Conservation (phyloP, 1,284 basidiomycete species). For the Fereydounia khargensis region DNA sequence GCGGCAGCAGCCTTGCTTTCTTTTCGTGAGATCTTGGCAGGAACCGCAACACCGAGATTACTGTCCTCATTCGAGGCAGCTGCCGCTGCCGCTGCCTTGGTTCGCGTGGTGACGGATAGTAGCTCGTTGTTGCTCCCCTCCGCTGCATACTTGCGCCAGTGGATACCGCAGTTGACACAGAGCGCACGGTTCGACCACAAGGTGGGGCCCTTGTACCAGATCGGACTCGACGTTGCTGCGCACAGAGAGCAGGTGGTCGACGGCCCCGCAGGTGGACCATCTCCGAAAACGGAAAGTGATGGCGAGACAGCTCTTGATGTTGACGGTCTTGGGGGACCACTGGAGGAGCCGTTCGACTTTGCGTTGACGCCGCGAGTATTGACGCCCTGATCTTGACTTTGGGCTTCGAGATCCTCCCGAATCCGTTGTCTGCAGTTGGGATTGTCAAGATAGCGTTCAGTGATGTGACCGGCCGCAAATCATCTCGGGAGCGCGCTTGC, state of each 20-base stretch:
- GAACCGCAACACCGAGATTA: constrained; percentile 48
- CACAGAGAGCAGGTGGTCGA: constrained; percentile 45
- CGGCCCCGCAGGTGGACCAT: constrained; percentile 13
- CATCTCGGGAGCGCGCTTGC: too few relatives aligned
- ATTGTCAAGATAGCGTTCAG: constrained; percentile 2
- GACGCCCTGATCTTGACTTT: constrained; percentile 1
- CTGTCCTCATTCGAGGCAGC: constrained; percentile 27
- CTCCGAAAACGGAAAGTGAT: constrained; percentile 35
- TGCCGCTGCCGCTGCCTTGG: constrained; percentile 22
- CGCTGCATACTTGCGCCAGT: constrained; percentile 56
- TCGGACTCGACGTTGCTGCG: constrained; percentile 27
- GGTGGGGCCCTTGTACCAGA: constrained; percentile 53
- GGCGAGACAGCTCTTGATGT: constrained; percentile 45
- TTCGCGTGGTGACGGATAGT: constrained; percentile 33
- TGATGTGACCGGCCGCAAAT: too few relatives aligned
- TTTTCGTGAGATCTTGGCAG: constrained; percentile 22
- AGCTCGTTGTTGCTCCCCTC: constrained; percentile 41
- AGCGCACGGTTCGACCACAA: constrained; percentile 41
- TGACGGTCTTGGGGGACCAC: constrained; percentile 18
- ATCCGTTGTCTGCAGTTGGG: too few relatives aligned
- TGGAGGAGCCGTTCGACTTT: constrained; percentile 2
- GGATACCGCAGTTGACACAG: constrained; percentile 51
- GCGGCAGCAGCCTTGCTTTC: constrained; percentile 17
- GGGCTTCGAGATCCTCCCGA: constrained; percentile 25
- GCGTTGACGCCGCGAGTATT: constrained; percentile 5